These are phyloP conservation scores for Russula ochroleuca DNA, from an alignment of 768 basidiomycete genomes.

Conservation along the genomic window DNA sequence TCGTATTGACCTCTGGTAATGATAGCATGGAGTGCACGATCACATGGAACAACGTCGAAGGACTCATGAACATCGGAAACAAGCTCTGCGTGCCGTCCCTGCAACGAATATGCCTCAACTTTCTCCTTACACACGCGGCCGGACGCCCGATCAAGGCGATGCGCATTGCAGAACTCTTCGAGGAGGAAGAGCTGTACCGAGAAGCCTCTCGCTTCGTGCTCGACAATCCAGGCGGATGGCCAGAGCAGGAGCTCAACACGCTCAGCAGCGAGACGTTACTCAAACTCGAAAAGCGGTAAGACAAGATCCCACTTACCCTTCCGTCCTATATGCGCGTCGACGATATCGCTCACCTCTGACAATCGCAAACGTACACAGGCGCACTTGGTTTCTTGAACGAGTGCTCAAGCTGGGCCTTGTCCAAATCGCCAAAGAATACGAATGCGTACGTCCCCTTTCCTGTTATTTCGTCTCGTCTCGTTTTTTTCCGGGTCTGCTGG, in stretches of 20 bases:
- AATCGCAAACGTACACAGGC: slow-evolving; percentile 39
- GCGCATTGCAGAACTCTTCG: slow-evolving; percentile 86
- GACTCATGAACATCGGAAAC: slow-evolving; percentile 84
- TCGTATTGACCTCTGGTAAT: slow-evolving; percentile 14
- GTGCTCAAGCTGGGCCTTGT: slow-evolving; percentile 87
- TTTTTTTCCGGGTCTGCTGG: not conserved
- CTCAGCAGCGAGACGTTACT: slow-evolving; percentile 78
- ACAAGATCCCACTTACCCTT: not conserved
- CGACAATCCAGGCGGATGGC: slow-evolving; percentile 86
- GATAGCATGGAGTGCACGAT: slow-evolving; percentile 82
- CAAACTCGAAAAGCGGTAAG: slow-evolving; percentile 81
- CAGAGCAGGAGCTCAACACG: slow-evolving; percentile 73
- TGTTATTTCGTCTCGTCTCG: no score
- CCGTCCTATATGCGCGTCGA: not conserved
- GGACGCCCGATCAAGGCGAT: slow-evolving; percentile 91
- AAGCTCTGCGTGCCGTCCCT: slow-evolving; percentile 82
- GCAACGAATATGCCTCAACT: slow-evolving; percentile 77
- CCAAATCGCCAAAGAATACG: slow-evolving; percentile 87
- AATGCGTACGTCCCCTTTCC: slow-evolving; percentile 61
- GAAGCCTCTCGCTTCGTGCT: slow-evolving; percentile 90
- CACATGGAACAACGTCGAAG: slow-evolving; percentile 93
- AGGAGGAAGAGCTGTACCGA: slow-evolving; percentile 84
- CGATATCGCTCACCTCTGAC: not conserved
- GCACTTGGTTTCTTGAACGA: slow-evolving; percentile 94
- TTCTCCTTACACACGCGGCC: slow-evolving; percentile 88